These are phyloP conservation scores for Xylariaceae sp. DNA, from an alignment of 2,329 filamentous ascomycete genomes.

Conservation along the genomic window DNA sequence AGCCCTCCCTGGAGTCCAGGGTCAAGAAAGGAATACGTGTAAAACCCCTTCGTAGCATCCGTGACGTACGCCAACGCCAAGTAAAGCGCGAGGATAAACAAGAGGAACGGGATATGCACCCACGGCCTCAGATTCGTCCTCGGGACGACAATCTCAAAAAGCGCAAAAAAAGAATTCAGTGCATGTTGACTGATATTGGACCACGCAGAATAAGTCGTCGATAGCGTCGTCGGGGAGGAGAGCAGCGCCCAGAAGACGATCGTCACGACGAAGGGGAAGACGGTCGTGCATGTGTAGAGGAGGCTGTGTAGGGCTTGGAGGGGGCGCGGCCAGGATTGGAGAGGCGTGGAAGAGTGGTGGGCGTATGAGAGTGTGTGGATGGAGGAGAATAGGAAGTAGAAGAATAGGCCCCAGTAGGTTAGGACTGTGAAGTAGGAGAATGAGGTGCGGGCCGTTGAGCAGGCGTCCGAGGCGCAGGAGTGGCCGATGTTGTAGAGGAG, in stretches of 20 bases:
- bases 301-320: slow-evolving; percentile 63
- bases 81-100: slow-evolving; percentile 70
- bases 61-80: slow-evolving; percentile 72
- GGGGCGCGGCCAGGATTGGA: slow-evolving; percentile 55
- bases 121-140: slow-evolving; percentile 56
- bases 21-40: slow-evolving; percentile 77
- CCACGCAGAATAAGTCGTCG: slow-evolving; percentile 52
- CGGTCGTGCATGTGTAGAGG: slow-evolving; percentile 59
- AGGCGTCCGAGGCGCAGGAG: slow-evolving; percentile 47
- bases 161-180: slow-evolving; percentile 67
- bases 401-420: slow-evolving; percentile 77
- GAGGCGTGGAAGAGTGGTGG: slow-evolving; percentile 47
- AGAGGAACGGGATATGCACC: slow-evolving; percentile 62
- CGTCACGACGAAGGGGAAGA: slow-evolving; percentile 65
- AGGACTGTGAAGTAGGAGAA: slow-evolving; percentile 84
- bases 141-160: slow-evolving; percentile 71
- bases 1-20: slow-evolving; percentile 45
- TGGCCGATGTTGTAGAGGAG: slow-evolving; percentile 67
- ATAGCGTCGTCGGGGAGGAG: slow-evolving; percentile 62
- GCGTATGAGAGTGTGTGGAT: slow-evolving; percentile 68
- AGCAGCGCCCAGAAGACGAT: slow-evolving; percentile 67
- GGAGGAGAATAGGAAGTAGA: slow-evolving; percentile 69
- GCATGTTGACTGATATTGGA: slow-evolving; percentile 69
- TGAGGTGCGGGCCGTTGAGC: slow-evolving; percentile 44
- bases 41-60: slow-evolving; percentile 64